Base-by-base conservation (phyloP, 1,284 basidiomycete genomes). In the Puccinia coronata region DNA sequence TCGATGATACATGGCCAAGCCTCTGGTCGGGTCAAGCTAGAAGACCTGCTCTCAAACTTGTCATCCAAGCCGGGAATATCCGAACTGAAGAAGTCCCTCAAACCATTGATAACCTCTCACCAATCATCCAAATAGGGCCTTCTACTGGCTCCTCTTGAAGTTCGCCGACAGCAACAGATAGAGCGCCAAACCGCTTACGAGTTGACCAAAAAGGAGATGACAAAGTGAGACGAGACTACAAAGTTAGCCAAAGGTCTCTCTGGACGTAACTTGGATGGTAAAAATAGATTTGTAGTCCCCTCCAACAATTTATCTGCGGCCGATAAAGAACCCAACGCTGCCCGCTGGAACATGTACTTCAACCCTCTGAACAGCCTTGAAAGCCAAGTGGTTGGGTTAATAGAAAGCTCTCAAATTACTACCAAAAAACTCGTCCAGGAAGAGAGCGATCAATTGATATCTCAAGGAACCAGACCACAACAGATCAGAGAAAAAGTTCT, bases 141-240 rank as follows among this genome's bases (percentile, higher is more conserved):
- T 0, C 88, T 98, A 2, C 87, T 93, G 3, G 95, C 94, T 0
- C 97, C 97, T 0, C 88, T 98, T 0, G 94, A 95, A 2, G 91
- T 91, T 36, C 90, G 94, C 47, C 90, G 91, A 0, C 94, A 98
- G 86, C 95, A 98, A 83, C 91, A 93, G 65, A 87, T 98, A 0
- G 95, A 98, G 84, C 91, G 96, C 63, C 91, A 95, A 85, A 96
- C 95, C 3, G 97, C 96, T 0, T 98, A 98, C 86, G 93, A 95
- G 84, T 90, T 92, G 86, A 97, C 95, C 2, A 94, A 94, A 85
- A 90, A 91, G 83, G 96, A 98, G 86, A 92, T 96, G 2, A 91
- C 93, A 83, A 97, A 96, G 87, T 99, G 96, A 96, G 91, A 91
- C 65, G 91, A 91, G 12, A 93, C 94, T 1, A 98, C 97, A 82